Evolutionary conservation across 164 flowering plant species (phyloP), one percentile per base, ranked within the genome.

Genomic region (Vitis rupestris): DNA sequence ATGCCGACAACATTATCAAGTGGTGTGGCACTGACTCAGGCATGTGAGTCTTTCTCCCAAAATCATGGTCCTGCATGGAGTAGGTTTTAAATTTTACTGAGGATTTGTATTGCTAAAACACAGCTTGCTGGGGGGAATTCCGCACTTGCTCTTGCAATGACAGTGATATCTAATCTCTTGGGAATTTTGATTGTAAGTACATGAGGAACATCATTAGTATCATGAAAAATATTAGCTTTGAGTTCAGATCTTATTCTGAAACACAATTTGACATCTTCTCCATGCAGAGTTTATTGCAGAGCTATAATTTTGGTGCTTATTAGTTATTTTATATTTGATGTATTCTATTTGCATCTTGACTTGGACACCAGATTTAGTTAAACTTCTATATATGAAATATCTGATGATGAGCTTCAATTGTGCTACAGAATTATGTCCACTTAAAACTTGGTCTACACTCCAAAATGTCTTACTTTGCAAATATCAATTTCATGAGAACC

Each of bases 1-100:
- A 92, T 94, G 97, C 98, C 98, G 37, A 94, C 97, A 60, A 92
- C 98, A 64, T 86, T 94, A 77, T 94, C 98, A 59, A 94, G 98
- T 88, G 98, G 94, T 71, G 93, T 94, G 65, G 93, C 98, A 61
- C 83, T 94, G 71, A 92, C 98, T 48, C 91, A 88, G 84, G 98
- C 86, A 64, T 60, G 62, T 30, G 9, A 12, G 14, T 6, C 58
- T 13, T 7, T 64, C 23, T 60, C 12, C 15, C 50, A 12, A 10
- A 10, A 51, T 31, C 31, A 9, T 3, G 49, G 5, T 44, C n/a
- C 17, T 51, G 9, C 61, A 51, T 48, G 3, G 52, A 44, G n/a
- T 30, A 23, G 30, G n/a, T 15, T 67, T 56, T 59, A 62, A 65
- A 57, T n/a, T 73, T 74, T 61, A 61, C 49, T 4, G 10, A 59